Base-by-base conservation (phyloP, 768 basidiomycete species). In the Agrocybe chaxingu region DNA sequence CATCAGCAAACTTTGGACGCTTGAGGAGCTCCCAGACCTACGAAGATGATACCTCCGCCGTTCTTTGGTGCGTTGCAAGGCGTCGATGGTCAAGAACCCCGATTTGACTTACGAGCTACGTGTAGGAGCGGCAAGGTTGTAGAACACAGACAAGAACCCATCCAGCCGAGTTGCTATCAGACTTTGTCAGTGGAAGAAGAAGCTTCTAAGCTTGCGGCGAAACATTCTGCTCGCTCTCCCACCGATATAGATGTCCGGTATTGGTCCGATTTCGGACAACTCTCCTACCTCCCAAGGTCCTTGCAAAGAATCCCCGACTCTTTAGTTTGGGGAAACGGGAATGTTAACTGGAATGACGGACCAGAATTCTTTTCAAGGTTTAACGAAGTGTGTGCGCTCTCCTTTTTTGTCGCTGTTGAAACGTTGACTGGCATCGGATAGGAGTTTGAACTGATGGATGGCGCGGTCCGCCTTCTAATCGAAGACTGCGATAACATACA, bases 401-500 rank as follows among this genome's bases (percentile, higher is more conserved):
- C 32, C 13, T n/a, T 43, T 12, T 45, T 6, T 29, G 33, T 19
- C 30, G 32, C 24, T 16, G 16, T 16, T 16, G 29, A 18, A 34
- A 33, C 10, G 13, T 31, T 38, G 11, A 50, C 44, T 13, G 31
- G 24, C 30, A 48, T 35, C 18, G 47, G 11, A 6, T 50, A 90
- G 88, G 77, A 81, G 39, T 67, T 67, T n/a, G 77, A 77, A 44
- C 59, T 90, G 42, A 83, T 89, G 79, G 88, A 91, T 38, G 81
- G 78, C 4, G 72, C 81, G 9, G 70, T 91, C 45, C 77, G 89
- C 12, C 68, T 75, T 11, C 78, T 87, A 48, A 74, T 87, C 4
- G 89, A 92, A 61, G 88, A 89, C 56, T 88, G 87, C 59, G 78
- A 90, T 61, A 77, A 78, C 45, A 72, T 85, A 10, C 89, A 90